phyloP scores from a whole-genome alignment of 1,284 basidiomycete genomes.

The Cryptococcus deneoformans region DNA sequence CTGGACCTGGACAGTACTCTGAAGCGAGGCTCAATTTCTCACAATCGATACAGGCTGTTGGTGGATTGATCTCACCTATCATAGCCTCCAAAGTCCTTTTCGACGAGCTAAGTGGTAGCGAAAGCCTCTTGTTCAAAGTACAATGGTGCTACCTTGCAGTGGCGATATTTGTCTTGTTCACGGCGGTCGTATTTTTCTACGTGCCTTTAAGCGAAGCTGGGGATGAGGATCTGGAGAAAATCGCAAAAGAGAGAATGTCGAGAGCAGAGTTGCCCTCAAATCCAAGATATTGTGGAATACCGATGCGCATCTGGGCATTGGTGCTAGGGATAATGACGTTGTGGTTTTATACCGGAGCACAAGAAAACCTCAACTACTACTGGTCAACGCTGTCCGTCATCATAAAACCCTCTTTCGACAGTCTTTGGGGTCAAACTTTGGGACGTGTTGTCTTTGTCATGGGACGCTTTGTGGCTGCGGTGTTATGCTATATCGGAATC shows the following conservation, averaged over 20 bases:
- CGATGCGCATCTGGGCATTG: slow-evolving; percentile 21
- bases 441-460: slow-evolving; percentile 34
- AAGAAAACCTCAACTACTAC: slow-evolving; percentile 41
- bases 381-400: slow-evolving; percentile 21
- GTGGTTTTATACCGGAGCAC: slow-evolving; percentile 42
- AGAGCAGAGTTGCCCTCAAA: slow-evolving; percentile 18
- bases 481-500: slow-evolving; percentile 33
- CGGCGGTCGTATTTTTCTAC: slow-evolving; percentile 47
- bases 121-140: slow-evolving; percentile 35
- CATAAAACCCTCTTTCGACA: slow-evolving; percentile 22
- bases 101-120: slow-evolving; percentile 11
- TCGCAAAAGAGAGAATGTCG: slow-evolving; percentile 27
- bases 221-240: slow-evolving; percentile 40
- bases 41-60: slow-evolving; percentile 46
- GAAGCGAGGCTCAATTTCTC: slow-evolving; percentile 46
- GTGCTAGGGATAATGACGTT: slow-evolving; percentile 28
- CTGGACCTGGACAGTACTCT: slow-evolving; percentile 42
- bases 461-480: slow-evolving; percentile 37
- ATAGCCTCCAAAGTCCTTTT: slow-evolving; percentile 42
- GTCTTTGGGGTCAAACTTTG: slow-evolving; percentile 33
- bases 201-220: slow-evolving; percentile 41
- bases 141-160: slow-evolving; percentile 50
- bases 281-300: slow-evolving; percentile 15
- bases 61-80: slow-evolving; percentile 37
- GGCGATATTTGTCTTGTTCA: slow-evolving; percentile 41